phyloP scores from a whole-genome alignment of 352 stramenopile genomes.

The Phytophthora lateralis region DNA sequence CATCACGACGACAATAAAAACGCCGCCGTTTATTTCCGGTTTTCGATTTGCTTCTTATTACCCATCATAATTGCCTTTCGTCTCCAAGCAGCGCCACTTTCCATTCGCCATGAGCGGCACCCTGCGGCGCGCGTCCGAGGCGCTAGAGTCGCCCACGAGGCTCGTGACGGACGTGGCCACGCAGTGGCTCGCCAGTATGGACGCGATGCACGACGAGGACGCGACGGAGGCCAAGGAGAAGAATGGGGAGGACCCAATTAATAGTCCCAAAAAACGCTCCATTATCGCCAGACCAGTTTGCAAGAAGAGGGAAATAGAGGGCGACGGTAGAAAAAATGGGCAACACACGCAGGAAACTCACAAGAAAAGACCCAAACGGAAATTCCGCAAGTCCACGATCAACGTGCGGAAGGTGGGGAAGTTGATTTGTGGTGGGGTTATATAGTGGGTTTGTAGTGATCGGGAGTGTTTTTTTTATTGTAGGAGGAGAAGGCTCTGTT shows the following conservation, averaged over 20 bases:
- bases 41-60: constrained; percentile 17
- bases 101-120: constrained; percentile 13
- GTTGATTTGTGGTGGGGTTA: not conserved
- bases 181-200: constrained; percentile 31
- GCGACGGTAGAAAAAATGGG: not conserved
- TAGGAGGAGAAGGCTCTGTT: constrained; percentile 47
- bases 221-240: constrained; percentile 2
- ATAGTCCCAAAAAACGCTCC: not conserved
- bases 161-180: constrained; percentile 34
- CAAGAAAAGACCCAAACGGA: constrained; percentile 34
- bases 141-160: constrained; percentile 28
- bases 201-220: constrained; percentile 31
- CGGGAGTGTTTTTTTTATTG: no score
- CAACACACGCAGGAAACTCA: not conserved
- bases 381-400: constrained; percentile 40
- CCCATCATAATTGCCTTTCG: constrained; percentile 27
- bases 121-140: constrained; percentile 1
- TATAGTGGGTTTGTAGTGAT: no score
- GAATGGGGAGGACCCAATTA: not conserved
- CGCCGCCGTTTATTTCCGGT: constrained; percentile 13
- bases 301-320: constrained; percentile 15
- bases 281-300: not conserved
- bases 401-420: constrained; percentile 32
- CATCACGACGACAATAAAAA: not conserved
- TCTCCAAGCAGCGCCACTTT: constrained; percentile 19